phyloP scores from a whole-genome alignment of 768 basidiomycete genomes.

The Omphalotus guepiniiformis region DNA sequence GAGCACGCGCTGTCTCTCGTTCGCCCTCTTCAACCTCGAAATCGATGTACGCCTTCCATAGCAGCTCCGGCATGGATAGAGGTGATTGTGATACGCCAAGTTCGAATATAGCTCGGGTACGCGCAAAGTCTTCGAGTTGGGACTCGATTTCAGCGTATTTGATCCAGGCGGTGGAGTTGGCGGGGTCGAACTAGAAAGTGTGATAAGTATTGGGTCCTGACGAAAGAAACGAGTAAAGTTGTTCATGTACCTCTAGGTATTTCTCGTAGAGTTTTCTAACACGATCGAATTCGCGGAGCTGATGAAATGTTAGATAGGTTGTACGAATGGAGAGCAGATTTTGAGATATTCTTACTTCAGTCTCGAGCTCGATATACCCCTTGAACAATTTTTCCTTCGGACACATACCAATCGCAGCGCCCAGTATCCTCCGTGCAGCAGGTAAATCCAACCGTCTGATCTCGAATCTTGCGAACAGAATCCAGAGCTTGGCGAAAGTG shows the following conservation, averaged over 20 bases:
- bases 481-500: constrained; percentile 97
- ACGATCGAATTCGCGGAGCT: constrained; percentile 94
- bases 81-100: constrained; percentile 80
- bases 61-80: constrained; percentile 90
- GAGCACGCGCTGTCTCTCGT: constrained; percentile 70
- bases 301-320: constrained; percentile 12
- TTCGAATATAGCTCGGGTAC: constrained; percentile 92
- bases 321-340: neutral
- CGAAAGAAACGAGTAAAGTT: neutral
- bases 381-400: constrained; percentile 96
- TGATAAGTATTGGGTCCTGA: constrained; percentile 3
- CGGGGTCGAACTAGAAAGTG: constrained; percentile 66
- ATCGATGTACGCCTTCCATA: constrained; percentile 96
- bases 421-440: constrained; percentile 86
- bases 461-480: constrained; percentile 90
- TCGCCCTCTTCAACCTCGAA: constrained; percentile 95
- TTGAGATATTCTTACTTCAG: constrained; percentile 54
- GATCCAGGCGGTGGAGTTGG: constrained; percentile 94
- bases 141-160: constrained; percentile 91
- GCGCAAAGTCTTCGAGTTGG: constrained; percentile 79
- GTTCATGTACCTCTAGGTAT: constrained; percentile 72
- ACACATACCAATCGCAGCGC: constrained; percentile 90
- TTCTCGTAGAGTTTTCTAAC: constrained; percentile 91
- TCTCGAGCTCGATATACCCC: constrained; percentile 91
- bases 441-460: constrained; percentile 75